Evolutionary conservation across 257 asterid species (phyloP).

Genomic region (Solanum clarkiae): DNA sequence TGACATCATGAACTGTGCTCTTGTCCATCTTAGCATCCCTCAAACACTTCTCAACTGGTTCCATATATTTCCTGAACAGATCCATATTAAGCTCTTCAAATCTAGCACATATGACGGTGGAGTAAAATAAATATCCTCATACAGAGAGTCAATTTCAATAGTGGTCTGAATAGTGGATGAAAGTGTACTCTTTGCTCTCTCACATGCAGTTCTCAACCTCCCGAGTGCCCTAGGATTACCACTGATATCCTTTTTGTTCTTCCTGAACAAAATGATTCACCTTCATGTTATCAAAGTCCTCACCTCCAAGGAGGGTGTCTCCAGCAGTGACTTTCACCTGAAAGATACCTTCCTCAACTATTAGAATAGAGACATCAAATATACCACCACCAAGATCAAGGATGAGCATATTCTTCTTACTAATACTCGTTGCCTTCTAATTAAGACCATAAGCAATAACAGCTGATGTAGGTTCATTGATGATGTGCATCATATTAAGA

Average conservation of each 20-base stretch:
- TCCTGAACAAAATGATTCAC: slow-evolving; percentile 78
- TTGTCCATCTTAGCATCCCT: slow-evolving; percentile 47
- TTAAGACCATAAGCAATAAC: slow-evolving; percentile 85
- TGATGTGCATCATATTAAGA: slow-evolving; percentile 68
- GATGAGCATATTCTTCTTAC: slow-evolving; percentile 70
- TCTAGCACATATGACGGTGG: slow-evolving; percentile 70
- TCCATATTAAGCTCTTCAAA: slow-evolving; percentile 88
- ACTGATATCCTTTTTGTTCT: slow-evolving; percentile 54
- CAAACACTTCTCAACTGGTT: slow-evolving; percentile 72
- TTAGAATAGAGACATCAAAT: slow-evolving; percentile 49
- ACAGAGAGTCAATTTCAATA: slow-evolving; percentile 63
- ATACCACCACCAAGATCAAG: slow-evolving; percentile 85
- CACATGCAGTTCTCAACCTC: slow-evolving; percentile 70
- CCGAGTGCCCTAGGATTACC: slow-evolving; percentile 71
- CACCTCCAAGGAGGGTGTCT: slow-evolving; percentile 65
- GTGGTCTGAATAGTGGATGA: slow-evolving; percentile 79
- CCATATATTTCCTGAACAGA: slow-evolving; percentile 67
- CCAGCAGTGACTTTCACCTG: slow-evolving; percentile 36
- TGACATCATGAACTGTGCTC: no score
- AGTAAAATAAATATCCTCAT: slow-evolving; percentile 61
- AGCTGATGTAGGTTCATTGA: slow-evolving; percentile 78
- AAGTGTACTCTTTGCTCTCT: slow-evolving; percentile 75
- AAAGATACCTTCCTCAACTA: slow-evolving; percentile 34
- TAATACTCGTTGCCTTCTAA: slow-evolving; percentile 72
- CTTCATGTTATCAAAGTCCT: slow-evolving; percentile 75